These are phyloP conservation scores for Kewa caespitosa DNA, from an alignment of 179 eudicot genomes.

Conservation along the genomic window DNA sequence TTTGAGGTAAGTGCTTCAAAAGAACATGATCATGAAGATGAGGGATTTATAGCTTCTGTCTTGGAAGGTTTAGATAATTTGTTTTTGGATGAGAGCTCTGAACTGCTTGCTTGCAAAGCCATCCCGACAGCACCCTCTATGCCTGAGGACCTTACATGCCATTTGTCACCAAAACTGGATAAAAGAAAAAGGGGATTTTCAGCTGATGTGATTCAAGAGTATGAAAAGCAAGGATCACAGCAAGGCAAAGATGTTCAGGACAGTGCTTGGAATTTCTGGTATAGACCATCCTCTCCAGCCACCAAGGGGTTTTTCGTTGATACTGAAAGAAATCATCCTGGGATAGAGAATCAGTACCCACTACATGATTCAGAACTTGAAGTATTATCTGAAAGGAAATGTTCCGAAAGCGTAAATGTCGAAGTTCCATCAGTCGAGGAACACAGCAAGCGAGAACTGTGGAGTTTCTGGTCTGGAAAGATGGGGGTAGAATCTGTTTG, in stretches of 20 bases:
- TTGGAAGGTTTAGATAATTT: conserved; percentile 15
- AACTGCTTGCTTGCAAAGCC: not conserved
- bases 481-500: conserved; percentile 41
- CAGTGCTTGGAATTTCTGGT: conserved; percentile 42
- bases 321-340: conserved; percentile 22
- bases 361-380: conserved; percentile 3
- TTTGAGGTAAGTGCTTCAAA: conserved; percentile 13
- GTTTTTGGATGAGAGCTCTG: conserved; percentile 12
- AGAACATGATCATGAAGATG: conserved; percentile 15
- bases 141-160: conserved; percentile 4
- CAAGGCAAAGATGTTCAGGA: conserved; percentile 19
- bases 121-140: conserved; percentile 17
- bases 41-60: conserved; percentile 1
- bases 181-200: not conserved
- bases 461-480: conserved; percentile 46
- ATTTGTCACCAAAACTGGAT: not conserved
- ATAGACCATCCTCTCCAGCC: conserved; percentile 24
- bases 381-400: conserved; percentile 23
- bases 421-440: conserved; percentile 17
- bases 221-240: conserved; percentile 14
- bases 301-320: conserved; percentile 14
- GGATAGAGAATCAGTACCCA: conserved; percentile 14
- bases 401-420: conserved; percentile 1
- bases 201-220: conserved; percentile 10
- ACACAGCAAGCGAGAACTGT: conserved; percentile 18